Conservation (phyloP, 495 filamentous ascomycete species). For the Tuber borchii region DNA sequence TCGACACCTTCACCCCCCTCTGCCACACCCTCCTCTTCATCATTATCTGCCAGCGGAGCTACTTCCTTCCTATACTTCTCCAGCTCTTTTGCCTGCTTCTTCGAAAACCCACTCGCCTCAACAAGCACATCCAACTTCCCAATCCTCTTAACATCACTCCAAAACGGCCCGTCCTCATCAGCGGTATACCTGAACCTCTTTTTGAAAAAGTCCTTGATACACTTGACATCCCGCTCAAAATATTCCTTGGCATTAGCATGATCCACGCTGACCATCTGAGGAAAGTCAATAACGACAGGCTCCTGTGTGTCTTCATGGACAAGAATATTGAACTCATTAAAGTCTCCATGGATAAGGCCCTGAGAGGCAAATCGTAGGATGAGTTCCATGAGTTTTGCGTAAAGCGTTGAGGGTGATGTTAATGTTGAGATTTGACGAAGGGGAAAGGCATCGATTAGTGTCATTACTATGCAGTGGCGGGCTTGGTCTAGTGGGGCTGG, state of each 20-base stretch:
- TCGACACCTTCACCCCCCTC: conserved; percentile 41
- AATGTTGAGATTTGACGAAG: conserved; percentile 76
- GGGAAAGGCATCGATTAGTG: conserved; percentile 78
- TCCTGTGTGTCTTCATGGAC: conserved; percentile 62
- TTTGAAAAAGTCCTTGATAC: conserved; percentile 88
- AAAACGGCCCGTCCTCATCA: conserved; percentile 77
- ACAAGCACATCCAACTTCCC: conserved; percentile 78
- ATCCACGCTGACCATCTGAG: conserved; percentile 95
- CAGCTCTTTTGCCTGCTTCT: conserved; percentile 88
- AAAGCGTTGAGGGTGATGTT: conserved; percentile 69
- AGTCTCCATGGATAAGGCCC: conserved; percentile 95
- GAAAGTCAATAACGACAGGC: conserved; percentile 92
- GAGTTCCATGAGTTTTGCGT: conserved; percentile 80
- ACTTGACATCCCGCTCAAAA: conserved; percentile 89
- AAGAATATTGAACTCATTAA: conserved; percentile 98
- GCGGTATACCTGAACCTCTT: conserved; percentile 79
- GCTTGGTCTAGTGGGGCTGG: conserved; percentile 79
- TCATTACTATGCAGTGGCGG: conserved; percentile 93
- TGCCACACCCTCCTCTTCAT: conserved; percentile 46
- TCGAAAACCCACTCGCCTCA: conserved; percentile 89
- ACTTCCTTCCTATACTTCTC: conserved; percentile 79
- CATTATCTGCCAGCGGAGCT: conserved; percentile 46
- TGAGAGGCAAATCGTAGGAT: conserved; percentile 76
- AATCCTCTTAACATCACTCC: conserved; percentile 69
- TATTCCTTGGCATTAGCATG: conserved; percentile 90